These are phyloP conservation scores for Linnemannia schmuckeri DNA, from an alignment of 192 early-diverging fungal species.

Conservation along the genomic window DNA sequence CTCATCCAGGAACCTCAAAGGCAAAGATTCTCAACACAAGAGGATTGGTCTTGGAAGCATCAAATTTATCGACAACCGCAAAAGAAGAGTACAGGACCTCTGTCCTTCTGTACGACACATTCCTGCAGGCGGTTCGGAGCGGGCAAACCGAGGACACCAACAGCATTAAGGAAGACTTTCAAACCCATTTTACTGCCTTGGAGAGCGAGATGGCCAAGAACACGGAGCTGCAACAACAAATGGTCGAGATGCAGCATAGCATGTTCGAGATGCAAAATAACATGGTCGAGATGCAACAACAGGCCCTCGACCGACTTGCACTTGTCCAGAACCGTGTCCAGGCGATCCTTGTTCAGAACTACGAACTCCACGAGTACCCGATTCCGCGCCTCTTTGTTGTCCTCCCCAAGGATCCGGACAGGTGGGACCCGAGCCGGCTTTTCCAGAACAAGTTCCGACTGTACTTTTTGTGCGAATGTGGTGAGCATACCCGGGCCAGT, in stretches of 20 bases:
- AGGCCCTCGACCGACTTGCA: slow-evolving; percentile 11
- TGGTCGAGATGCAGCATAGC: slow-evolving; percentile 19
- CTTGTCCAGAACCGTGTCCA: slow-evolving; percentile 14
- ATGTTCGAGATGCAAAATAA: too few species aligned
- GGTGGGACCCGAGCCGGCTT: neutral
- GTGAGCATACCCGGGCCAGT: slow-evolving; percentile 9
- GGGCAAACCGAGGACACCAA: slow-evolving; percentile 15
- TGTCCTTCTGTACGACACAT: too few species aligned
- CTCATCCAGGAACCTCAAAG: too few species aligned
- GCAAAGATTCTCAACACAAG: too few species aligned
- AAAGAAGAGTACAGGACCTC: too few species aligned
- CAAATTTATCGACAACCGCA: too few species aligned
- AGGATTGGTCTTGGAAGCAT: too few species aligned
- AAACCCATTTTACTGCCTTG: neutral
- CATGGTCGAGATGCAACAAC: slow-evolving; percentile 19
- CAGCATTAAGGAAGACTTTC: slow-evolving; percentile 12
- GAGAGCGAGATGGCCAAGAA: slow-evolving; percentile 16
- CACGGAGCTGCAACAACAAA: slow-evolving; percentile 4
- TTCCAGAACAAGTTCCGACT: slow-evolving; percentile 24
- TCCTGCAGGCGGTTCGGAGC: neutral
- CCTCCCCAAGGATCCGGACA: neutral
- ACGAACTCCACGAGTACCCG: slow-evolving; percentile 21
- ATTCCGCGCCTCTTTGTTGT: slow-evolving; percentile 27
- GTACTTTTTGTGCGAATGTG: slow-evolving; percentile 39
- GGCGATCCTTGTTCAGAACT: slow-evolving; percentile 23